Percentiles rank a stretch among this genome's conserved stretches.
Evolutionary conservation across 495 filamentous ascomycete species (phyloP).

Genomic region (Hypoxylon intermedium): DNA sequence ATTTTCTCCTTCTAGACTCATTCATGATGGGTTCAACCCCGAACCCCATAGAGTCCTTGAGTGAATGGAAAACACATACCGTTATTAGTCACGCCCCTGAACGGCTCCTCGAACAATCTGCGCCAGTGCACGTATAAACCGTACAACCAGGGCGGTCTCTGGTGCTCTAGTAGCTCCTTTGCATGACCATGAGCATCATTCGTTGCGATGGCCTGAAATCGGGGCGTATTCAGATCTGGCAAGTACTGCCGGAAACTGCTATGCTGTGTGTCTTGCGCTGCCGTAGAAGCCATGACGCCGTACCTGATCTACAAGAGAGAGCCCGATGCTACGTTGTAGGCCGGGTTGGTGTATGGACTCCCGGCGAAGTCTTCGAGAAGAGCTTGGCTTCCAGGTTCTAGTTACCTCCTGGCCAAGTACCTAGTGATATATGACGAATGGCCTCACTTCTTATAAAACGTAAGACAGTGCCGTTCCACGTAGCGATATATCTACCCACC

Average conservation of each 20-base stretch:
- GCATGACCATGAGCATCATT: constrained; percentile 72
- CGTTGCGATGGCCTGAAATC: constrained; percentile 67
- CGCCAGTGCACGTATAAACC: constrained; percentile 71
- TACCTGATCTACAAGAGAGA: too few relatives aligned
- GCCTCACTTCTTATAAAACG: too few relatives aligned
- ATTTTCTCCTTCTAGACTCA: neutral
- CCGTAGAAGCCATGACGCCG: constrained; percentile 26
- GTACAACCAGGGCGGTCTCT: constrained; percentile 72
- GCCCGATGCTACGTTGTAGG: too few relatives aligned
- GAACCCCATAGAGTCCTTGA: too few relatives aligned
- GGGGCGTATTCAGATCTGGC: constrained; percentile 64
- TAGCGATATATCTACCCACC: neutral
- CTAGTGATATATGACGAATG: too few relatives aligned
- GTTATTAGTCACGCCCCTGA: constrained; percentile 73
- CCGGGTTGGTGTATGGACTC: too few relatives aligned
- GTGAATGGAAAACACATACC: constrained; percentile 52
- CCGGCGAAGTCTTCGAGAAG: too few relatives aligned
- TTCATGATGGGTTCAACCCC: too few relatives aligned
- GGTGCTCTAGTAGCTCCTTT: constrained; percentile 62
- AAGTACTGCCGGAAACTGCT: constrained; percentile 63
- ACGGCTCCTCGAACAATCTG: constrained; percentile 70
- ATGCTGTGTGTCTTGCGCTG: constrained; percentile 29
- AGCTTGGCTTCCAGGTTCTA: too few relatives aligned
- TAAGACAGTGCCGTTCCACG: too few relatives aligned
- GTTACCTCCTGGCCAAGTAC: too few relatives aligned